These are phyloP conservation scores for Plantago coronopus DNA, from an alignment of 305 asterid genomes.

Conservation along the genomic window DNA sequence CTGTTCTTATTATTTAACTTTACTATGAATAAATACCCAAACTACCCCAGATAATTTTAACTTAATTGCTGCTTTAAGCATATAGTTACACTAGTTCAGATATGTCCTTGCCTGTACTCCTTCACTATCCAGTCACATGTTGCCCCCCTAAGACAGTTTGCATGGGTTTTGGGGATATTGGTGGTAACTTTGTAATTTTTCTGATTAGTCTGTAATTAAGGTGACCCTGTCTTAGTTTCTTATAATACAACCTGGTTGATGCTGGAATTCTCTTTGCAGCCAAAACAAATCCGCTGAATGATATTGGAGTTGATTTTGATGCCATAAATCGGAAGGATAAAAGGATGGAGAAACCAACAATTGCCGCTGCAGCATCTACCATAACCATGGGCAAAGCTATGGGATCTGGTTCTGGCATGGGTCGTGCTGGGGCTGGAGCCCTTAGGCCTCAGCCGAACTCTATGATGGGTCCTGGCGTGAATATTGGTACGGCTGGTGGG, in stretches of 20 bases:
- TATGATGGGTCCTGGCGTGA: constrained; percentile 61
- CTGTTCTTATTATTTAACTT: neutral
- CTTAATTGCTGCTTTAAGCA: neutral
- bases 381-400: constrained; percentile 91
- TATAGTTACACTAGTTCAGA: neutral
- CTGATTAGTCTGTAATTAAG: no score
- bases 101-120: no score
- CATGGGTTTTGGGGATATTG: no score
- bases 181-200: no score
- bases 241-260: constrained; percentile 11
- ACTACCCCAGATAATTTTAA: neutral
- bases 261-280: constrained; percentile 46
- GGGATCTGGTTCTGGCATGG: constrained; percentile 95
- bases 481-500: constrained; percentile 38
- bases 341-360: constrained; percentile 84
- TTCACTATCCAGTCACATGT: no score
- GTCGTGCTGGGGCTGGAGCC: constrained; percentile 72
- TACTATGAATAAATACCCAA: neutral
- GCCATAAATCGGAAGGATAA: constrained; percentile 91
- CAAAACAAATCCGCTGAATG: constrained; percentile 79
- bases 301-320: constrained; percentile 95
- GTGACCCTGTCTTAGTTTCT: no score
- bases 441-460: constrained; percentile 57
- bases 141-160: no score
- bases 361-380: constrained; percentile 53